Evolutionary conservation across 164 flowering plant genomes (phyloP).

Genomic region (Liriodendron chinense): DNA sequence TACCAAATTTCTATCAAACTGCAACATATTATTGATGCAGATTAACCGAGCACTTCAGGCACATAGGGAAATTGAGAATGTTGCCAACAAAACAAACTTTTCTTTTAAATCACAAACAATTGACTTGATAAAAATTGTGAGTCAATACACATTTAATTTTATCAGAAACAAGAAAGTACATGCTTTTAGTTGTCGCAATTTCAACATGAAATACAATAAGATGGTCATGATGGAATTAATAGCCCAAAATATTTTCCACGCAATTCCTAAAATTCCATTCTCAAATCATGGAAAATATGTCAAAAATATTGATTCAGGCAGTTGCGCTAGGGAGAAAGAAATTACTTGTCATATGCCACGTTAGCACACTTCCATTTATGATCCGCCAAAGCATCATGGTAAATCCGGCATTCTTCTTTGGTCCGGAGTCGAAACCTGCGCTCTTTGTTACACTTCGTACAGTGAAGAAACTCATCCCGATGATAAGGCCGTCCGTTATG

Average conservation of each 20-base stretch:
- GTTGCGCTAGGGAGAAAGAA: constrained; percentile 2
- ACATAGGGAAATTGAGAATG: background rate
- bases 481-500: constrained; percentile 50
- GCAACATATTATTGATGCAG: background rate
- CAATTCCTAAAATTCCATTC: constrained; percentile 1
- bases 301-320: background rate
- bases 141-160: background rate
- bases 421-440: constrained; percentile 79
- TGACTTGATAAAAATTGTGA: background rate
- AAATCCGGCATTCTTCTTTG: constrained; percentile 73
- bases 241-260: background rate
- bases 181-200: background rate
- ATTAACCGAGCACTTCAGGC: background rate
- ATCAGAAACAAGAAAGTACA: background rate
- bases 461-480: constrained; percentile 76
- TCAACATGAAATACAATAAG: background rate
- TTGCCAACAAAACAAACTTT: background rate
- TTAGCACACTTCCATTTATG: constrained; percentile 70
- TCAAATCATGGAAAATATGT: background rate
- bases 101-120: background rate
- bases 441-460: constrained; percentile 62
- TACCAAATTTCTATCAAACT: no score
- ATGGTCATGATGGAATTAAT: background rate
- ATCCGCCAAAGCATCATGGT: constrained; percentile 74
- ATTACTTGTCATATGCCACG: constrained; percentile 67